Conservation (phyloP, 805 yeast genomes). For the Maudiozyma bulderi region DNA sequence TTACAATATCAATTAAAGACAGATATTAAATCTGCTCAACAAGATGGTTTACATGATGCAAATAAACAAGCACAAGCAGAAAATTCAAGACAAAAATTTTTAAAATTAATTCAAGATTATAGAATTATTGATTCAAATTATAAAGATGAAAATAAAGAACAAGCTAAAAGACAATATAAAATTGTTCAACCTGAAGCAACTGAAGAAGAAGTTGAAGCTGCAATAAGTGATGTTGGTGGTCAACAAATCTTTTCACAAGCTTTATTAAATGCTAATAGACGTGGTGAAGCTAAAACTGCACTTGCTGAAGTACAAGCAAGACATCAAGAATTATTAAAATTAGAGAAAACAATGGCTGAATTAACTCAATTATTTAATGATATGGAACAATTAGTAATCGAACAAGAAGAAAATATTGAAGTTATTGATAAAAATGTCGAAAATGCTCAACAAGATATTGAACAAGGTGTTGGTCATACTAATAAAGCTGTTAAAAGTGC, state of each 20-base stretch:
- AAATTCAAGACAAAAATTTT: conserved; percentile 72
- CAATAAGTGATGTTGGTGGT: conserved; percentile 73
- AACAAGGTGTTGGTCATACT: conserved; percentile 90
- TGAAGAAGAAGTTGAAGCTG: conserved; percentile 73
- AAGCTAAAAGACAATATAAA: conserved; percentile 86
- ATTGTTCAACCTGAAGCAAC: conserved; percentile 83
- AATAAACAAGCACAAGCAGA: conserved; percentile 89
- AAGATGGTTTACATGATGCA: conserved; percentile 56
- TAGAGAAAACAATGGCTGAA: conserved; percentile 93
- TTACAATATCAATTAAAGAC: conserved; percentile 66
- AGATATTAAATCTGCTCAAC: conserved; percentile 69
- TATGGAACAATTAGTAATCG: conserved; percentile 92
- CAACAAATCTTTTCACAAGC: conserved; percentile 95
- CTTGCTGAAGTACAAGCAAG: conserved; percentile 92
- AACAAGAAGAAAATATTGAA: conserved; percentile 83
- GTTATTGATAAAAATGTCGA: conserved; percentile 73
- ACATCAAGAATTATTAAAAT: conserved; percentile 88
- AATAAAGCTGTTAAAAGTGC: conserved; percentile 84
- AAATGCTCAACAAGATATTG: conserved; percentile 81
- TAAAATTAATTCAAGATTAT: conserved; percentile 78
- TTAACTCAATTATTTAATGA: conserved; percentile 89
- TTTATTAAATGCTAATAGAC: conserved; percentile 70
- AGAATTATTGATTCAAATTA: conserved; percentile 79
- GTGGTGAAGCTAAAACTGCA: conserved; percentile 93
- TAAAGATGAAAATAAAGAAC: conserved; percentile 72